phyloP scores from a whole-genome alignment of 1,139 yeast genomes.

The Spathaspora sp. region DNA sequence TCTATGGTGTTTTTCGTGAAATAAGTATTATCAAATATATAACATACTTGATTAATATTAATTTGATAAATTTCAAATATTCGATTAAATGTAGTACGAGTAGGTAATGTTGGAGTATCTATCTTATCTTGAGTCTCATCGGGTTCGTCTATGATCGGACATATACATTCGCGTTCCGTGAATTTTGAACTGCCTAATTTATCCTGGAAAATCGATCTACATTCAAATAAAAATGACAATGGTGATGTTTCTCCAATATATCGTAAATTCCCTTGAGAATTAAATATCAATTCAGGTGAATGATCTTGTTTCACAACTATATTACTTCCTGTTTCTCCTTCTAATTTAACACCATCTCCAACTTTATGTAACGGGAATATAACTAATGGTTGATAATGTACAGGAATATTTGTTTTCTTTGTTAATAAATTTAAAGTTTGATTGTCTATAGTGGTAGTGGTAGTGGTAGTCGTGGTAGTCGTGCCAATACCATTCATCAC shows the following conservation, averaged over 20 bases:
- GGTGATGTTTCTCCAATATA: conserved; percentile 28
- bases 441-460: conserved; percentile 9
- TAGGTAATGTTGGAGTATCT: conserved; percentile 13
- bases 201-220: conserved; percentile 20
- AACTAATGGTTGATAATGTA: conserved; percentile 12
- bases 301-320: neutral
- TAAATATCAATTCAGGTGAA: conserved; percentile 9
- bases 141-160: conserved; percentile 12
- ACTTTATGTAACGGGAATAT: conserved; percentile 14
- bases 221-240: conserved; percentile 22
- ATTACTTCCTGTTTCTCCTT: neutral
- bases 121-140: conserved; percentile 12
- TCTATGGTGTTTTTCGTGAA: conserved; percentile 9
- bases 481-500: no score
- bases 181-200: conserved; percentile 13
- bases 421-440: conserved; percentile 10
- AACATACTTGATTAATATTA: conserved; percentile 12
- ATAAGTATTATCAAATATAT: conserved; percentile 11
- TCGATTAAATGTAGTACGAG: conserved; percentile 5
- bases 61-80: conserved; percentile 9
- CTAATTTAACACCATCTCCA: conserved; percentile 2
- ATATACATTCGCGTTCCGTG: conserved; percentile 8
- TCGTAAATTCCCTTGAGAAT: conserved; percentile 18
- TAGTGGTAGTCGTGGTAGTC: no score
- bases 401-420: conserved; percentile 9